Evolutionary conservation across 495 filamentous ascomycete genomes (phyloP), one percentile per base, ranked within the genome.

Genomic region (Trypethelium eluteriae): DNA sequence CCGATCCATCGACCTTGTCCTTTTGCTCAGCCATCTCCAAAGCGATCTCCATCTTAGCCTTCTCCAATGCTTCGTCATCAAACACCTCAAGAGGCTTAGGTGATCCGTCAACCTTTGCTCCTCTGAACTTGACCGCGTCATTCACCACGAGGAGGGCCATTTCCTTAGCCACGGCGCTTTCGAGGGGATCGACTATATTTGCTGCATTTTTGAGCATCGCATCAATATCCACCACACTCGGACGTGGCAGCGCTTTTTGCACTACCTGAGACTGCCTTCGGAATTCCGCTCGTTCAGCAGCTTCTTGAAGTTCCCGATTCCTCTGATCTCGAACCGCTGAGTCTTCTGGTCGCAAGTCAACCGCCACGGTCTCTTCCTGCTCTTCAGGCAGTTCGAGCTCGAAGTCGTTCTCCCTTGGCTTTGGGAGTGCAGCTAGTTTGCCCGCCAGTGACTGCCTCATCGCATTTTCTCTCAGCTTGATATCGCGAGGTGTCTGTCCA

Each of bases 351-450:
- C 71, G 77, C n/a, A 79, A 73, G 62, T 89, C 81, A 53, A 83
- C 74, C 3, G 79, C 78, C 59, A 79, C 76, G 5, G 79, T 78
- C 73, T 95, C 92, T 62, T 82, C 79, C 46, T 88, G 82, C 64
- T 96, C 93, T 59, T 94, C 92, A 0, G 94, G 94, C 39, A 96
- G 81, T 76, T 96, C 95, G 38, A 97, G 81, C 67, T 97, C 92
- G 85, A 87, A 96, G 67, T 96, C 92, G 0, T 85, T 88, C 68
- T 94, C 89, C 73, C 93, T 96, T 0, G 94, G 93, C 73, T 90
- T 96, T 12, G 94, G 94, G 35, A 98, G 83, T 2, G 88, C 81
- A n/a, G 91, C 83, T 50, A 98, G 84, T 70, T 88, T 85, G 74
- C 76, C 75, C 68, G 84, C 84, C 39, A 98, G 83, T 67, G 86